These are phyloP conservation scores for Lenwebbia sp. DNA, from an alignment of 345 rosid species.

Conservation along the genomic window DNA sequence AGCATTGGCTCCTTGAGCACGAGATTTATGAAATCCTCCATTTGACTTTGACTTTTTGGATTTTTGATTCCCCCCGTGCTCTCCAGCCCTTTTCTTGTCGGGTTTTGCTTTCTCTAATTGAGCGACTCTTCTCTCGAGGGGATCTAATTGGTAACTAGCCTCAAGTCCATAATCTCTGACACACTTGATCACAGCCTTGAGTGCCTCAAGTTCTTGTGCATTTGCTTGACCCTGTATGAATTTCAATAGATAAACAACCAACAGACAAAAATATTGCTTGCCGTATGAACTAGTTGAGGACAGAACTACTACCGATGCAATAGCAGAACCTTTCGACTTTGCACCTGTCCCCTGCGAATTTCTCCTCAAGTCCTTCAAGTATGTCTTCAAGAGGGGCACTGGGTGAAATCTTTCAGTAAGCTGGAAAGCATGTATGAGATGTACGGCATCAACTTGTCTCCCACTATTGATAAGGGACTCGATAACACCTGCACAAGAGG, in stretches of 20 bases:
- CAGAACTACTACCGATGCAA: conserved; percentile 21
- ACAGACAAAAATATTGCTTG: background rate
- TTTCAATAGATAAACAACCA: background rate
- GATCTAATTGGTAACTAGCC: conserved; percentile 41
- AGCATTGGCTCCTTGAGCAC: conserved; percentile 4
- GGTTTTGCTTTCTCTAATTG: conserved; percentile 38
- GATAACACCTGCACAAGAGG: conserved; percentile 31
- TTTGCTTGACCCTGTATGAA: conserved; percentile 25
- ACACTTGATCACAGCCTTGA: conserved; percentile 36
- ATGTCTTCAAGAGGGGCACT: conserved; percentile 45
- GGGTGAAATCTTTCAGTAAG: conserved; percentile 38
- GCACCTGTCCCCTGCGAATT: conserved; percentile 40
- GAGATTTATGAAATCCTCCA: conserved; percentile 25
- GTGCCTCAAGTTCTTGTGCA: conserved; percentile 42
- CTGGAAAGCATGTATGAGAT: conserved; percentile 40
- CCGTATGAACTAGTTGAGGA: background rate
- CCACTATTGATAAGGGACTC: conserved; percentile 30
- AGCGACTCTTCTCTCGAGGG: conserved; percentile 42
- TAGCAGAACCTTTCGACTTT: conserved; percentile 12
- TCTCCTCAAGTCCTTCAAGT: conserved; percentile 43
- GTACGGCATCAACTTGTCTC: conserved; percentile 48
- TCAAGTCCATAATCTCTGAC: conserved; percentile 43
- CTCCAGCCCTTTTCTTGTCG: conserved; percentile 35
- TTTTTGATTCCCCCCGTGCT: conserved; percentile 19
- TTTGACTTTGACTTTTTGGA: conserved; percentile 27